phyloP scores from a whole-genome alignment of 2,329 filamentous ascomycete genomes.

The Colletotrichum noveboracense region DNA sequence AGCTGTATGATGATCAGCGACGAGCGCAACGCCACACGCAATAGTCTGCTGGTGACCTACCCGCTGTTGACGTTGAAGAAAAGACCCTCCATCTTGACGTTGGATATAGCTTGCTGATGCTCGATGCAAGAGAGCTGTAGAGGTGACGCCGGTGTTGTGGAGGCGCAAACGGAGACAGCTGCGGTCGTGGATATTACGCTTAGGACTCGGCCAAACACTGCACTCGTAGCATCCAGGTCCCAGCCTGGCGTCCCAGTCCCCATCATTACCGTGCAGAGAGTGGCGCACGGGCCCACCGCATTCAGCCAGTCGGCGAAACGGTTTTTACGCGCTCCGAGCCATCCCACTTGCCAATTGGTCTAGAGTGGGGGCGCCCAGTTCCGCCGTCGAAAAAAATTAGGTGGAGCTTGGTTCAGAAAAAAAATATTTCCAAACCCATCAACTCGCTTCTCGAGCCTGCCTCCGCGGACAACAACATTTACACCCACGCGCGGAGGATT shows the following conservation, averaged over 20 bases:
- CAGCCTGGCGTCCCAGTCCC: background rate
- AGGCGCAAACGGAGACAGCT: slow-evolving; percentile 18
- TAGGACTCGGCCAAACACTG: background rate
- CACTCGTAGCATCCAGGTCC: slow-evolving; percentile 15
- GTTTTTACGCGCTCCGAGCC: slow-evolving; percentile 20
- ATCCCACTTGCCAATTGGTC: slow-evolving; percentile 23
- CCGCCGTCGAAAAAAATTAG: slow-evolving; percentile 41
- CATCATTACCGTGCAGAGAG: background rate
- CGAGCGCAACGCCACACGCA: slow-evolving; percentile 4
- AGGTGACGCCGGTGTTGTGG: slow-evolving; percentile 18
- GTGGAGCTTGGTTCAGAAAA: slow-evolving; percentile 46
- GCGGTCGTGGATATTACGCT: slow-evolving; percentile 7
- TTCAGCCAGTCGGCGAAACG: slow-evolving; percentile 2
- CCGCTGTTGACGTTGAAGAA: slow-evolving; percentile 95
- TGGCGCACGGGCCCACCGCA: background rate
- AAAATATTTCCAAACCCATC: slow-evolving; percentile 39
- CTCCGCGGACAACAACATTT: slow-evolving; percentile 40
- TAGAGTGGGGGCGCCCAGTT: slow-evolving; percentile 4
- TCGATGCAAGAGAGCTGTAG: background rate
- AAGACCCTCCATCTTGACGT: slow-evolving; percentile 80
- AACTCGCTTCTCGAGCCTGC: slow-evolving; percentile 28
- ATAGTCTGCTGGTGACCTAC: slow-evolving; percentile 49
- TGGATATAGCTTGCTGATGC: background rate
- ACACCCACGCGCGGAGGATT: slow-evolving; percentile 40
- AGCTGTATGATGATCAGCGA: slow-evolving; percentile 59